These are phyloP conservation scores for Dactylellina sp. DNA, from an alignment of 2,329 filamentous ascomycete species.

Conservation along the genomic window DNA sequence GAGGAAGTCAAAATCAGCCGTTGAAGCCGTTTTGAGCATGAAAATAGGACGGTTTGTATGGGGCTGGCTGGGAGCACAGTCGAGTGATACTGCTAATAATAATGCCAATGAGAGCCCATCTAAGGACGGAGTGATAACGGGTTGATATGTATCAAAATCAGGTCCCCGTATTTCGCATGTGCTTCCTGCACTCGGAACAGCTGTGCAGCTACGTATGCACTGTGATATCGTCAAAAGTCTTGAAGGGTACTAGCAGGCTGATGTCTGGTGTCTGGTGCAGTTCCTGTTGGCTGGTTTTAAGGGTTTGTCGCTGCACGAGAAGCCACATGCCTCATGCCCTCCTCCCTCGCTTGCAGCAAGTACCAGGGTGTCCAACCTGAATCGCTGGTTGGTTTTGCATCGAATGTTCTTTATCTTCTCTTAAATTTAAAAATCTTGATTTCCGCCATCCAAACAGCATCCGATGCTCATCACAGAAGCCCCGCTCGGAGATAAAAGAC, in stretches of 20 bases:
- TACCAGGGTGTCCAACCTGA: not conserved
- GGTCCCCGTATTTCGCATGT: constrained; percentile 51
- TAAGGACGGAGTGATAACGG: not conserved
- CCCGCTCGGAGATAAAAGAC: not conserved
- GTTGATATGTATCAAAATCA: too few relatives aligned
- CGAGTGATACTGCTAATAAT: not conserved
- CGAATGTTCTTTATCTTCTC: too few relatives aligned
- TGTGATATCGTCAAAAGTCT: constrained; percentile 38
- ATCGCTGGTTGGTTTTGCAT: constrained; percentile 27
- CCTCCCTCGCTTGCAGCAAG: too few relatives aligned
- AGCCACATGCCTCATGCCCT: too few relatives aligned
- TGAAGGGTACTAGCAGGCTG: not conserved
- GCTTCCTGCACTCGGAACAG: constrained; percentile 38
- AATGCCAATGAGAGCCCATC: constrained; percentile 1
- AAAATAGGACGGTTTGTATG: not conserved
- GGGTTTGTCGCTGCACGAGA: not conserved
- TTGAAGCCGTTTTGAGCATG: constrained; percentile 2
- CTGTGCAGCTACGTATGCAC: constrained; percentile 50
- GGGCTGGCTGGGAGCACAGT: not conserved
- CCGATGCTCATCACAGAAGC: not conserved
- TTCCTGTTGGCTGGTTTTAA: not conserved
- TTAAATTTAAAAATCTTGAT: too few relatives aligned
- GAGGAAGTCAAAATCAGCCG: not conserved
- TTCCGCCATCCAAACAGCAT: too few relatives aligned
- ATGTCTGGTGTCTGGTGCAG: too few relatives aligned